phyloP scores from a whole-genome alignment of 2,329 filamentous ascomycete genomes.

The Talaromyces sp. region DNA sequence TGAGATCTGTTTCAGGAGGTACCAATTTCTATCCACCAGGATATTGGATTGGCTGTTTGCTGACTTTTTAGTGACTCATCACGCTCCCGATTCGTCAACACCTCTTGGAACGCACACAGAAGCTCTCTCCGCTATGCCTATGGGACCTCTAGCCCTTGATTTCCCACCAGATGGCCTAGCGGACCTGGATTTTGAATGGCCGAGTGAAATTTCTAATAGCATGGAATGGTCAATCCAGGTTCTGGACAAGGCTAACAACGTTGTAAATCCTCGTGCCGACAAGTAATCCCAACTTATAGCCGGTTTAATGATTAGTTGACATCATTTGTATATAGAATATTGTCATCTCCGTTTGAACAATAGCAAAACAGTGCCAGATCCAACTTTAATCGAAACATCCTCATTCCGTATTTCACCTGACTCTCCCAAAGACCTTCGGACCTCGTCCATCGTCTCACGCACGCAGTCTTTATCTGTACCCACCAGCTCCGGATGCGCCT shows the following conservation, averaged over 20 bases:
- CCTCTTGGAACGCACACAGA: too few relatives aligned
- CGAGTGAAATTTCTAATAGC: not conserved
- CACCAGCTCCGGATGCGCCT: constrained; percentile 31
- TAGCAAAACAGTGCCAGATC: constrained; percentile 6
- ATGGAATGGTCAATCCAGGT: constrained; percentile 10
- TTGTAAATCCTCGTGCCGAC: not conserved
- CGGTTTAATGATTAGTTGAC: not conserved
- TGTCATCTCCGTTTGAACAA: constrained; percentile 16
- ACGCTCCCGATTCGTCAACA: too few relatives aligned
- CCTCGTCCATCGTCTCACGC: constrained; percentile 4
- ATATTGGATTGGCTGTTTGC: too few relatives aligned
- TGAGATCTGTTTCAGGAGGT: too few relatives aligned
- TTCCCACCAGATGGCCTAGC: too few relatives aligned
- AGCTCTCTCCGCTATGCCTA: too few relatives aligned
- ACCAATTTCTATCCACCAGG: too few relatives aligned
- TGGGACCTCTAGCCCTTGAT: too few relatives aligned
- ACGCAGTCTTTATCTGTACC: constrained; percentile 33
- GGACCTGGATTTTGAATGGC: too few relatives aligned
- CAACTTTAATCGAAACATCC: constrained; percentile 9
- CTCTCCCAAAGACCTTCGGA: constrained; percentile 7
- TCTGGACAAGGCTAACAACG: not conserved
- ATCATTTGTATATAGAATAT: not conserved
- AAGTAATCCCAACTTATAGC: not conserved
- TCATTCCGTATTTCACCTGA: not conserved
- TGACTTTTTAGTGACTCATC: too few relatives aligned